phyloP scores from a whole-genome alignment of 345 rosid species.

The Camelina neglecta region DNA sequence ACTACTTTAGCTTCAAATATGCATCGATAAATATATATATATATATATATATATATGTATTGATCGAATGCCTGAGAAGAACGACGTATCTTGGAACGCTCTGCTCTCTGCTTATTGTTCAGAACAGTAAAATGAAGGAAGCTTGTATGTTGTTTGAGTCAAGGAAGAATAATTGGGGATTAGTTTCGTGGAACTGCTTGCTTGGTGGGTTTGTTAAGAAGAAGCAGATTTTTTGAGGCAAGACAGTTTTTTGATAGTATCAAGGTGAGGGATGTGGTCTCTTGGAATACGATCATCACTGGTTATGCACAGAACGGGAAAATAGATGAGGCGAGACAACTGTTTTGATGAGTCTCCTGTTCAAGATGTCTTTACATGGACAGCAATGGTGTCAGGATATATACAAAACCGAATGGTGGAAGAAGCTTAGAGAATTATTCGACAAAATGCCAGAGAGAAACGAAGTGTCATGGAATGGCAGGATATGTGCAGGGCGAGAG shows the following conservation, averaged over 20 bases:
- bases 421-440: conserved; percentile 57
- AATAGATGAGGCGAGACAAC: conserved; percentile 54
- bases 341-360: conserved; percentile 60
- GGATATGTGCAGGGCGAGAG: conserved; percentile 64
- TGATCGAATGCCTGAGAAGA: conserved; percentile 61
- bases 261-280: conserved; percentile 56
- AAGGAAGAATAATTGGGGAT: conserved; percentile 52
- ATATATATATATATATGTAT: conserved; percentile 12
- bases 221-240: conserved; percentile 53
- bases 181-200: conserved; percentile 74
- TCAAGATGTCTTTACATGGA: conserved; percentile 74
- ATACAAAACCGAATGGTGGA: conserved; percentile 63
- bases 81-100: conserved; percentile 63
- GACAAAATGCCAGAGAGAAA: conserved; percentile 65
- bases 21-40: too few species aligned
- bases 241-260: conserved; percentile 56
- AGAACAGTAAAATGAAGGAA: conserved; percentile 63
- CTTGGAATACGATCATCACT: conserved; percentile 66
- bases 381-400: conserved; percentile 66
- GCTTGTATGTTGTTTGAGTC: conserved; percentile 56
- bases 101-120: conserved; percentile 67
- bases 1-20: too few species aligned
- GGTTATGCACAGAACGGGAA: conserved; percentile 65
- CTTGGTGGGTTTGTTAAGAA: conserved; percentile 67
- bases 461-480: conserved; percentile 68